Conservation (phyloP, 352 stramenopile species). For the Phytophthora chlamydospora region DNA sequence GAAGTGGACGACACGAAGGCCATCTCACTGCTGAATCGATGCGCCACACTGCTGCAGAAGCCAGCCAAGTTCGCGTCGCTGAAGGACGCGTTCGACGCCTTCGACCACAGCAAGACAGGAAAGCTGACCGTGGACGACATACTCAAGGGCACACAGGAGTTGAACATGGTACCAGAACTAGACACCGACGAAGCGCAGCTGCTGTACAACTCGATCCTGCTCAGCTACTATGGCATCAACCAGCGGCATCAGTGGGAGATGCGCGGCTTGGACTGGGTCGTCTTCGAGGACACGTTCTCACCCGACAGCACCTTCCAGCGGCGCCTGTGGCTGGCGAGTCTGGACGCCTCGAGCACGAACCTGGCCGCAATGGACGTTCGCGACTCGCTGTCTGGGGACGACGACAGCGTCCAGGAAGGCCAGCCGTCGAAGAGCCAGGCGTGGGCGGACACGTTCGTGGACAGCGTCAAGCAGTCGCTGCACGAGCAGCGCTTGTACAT, state of each 20-base stretch:
- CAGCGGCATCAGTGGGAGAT: constrained; percentile 43
- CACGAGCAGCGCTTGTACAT: constrained; percentile 84
- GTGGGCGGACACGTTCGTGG: constrained; percentile 73
- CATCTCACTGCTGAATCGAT: constrained; percentile 74
- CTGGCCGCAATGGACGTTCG: constrained; percentile 34
- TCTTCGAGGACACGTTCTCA: constrained; percentile 85
- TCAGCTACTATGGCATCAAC: constrained; percentile 70
- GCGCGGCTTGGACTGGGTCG: constrained; percentile 62
- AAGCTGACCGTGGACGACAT: constrained; percentile 59
- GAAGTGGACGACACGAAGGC: constrained; percentile 76
- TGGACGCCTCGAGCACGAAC: constrained; percentile 61
- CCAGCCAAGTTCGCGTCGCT: constrained; percentile 55
- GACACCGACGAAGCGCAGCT: constrained; percentile 53
- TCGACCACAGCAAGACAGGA: constrained; percentile 49
- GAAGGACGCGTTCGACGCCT: constrained; percentile 60
- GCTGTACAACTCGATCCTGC: constrained; percentile 68
- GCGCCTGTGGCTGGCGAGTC: constrained; percentile 64
- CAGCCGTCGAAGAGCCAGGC: constrained; percentile 46
- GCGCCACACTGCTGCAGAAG: constrained; percentile 51
- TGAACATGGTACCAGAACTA: constrained; percentile 58
- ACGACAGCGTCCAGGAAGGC: constrained; percentile 40
- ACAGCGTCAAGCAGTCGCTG: constrained; percentile 73
- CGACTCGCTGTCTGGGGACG: constrained; percentile 33
- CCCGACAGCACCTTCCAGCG: constrained; percentile 69
- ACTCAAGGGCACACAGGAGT: constrained; percentile 49